Base-by-base conservation (phyloP, 2,329 filamentous ascomycete species). In the Tolypocladium capitatum region DNA sequence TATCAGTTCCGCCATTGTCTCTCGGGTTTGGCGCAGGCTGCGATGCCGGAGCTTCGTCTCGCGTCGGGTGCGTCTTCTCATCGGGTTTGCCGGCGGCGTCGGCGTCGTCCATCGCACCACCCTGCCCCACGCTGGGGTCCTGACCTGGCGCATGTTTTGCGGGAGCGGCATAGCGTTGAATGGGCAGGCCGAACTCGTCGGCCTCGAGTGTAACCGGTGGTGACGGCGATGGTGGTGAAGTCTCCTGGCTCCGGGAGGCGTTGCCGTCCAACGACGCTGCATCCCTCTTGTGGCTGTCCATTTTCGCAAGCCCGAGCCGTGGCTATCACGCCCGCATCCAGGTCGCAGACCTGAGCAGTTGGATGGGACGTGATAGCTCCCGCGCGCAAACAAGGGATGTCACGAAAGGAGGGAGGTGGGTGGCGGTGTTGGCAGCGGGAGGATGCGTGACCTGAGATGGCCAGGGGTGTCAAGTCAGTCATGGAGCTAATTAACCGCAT, bases 151-250 rank as follows among this genome's bases (percentile, higher is more conserved):
- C 41, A 34, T 55, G 49, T 45, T 48, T 51, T 36, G 56, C 54
- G 28, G 66, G 62, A 47, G 60, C 65, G 56, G 63, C 56, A 57
- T 62, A 72, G 56, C 71, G 76, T 60, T 70, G 72, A 52, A 83
- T 74, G 18, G 82, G 82, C 53, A 87, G 67, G 45, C 83, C 83
- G 61, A 86, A 87, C 54, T 87, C 83, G 62, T 87, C 83, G 50
- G 80, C 66, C 57, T 83, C 78, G 45, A 59, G 46, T 21, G 36
- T 58, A 51, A 58, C 55, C 52, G 60, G 53, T 38, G 51, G 53
- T 50, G 56, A 56, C 62, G 62, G 55, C 56, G 59, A 56, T 62
- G 62, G 55, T 56, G 59, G 61, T 57, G 51, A 54, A 16, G 45
- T 8, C n/a, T 33, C 43, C 4, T 40, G 43, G 43, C 43, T 30